A percentile compares a stretch with the other conserved stretches of the same genome.
Evolutionary conservation across 2,329 filamentous ascomycete genomes (phyloP).

Genomic region (Aspergillus tanneri): DNA sequence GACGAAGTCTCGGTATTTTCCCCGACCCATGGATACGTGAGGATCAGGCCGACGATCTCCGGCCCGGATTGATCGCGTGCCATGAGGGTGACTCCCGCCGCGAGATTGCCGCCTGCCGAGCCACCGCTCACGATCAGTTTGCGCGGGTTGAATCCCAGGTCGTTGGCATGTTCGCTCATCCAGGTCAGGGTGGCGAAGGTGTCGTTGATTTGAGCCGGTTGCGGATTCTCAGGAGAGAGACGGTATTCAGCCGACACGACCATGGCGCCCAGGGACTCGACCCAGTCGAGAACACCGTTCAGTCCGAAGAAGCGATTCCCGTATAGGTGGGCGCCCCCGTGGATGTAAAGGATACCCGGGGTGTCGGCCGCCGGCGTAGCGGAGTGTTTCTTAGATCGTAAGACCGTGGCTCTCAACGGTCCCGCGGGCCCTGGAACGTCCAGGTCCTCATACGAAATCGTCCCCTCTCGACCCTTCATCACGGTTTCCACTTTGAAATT

Average conservation of each 20-base stretch:
- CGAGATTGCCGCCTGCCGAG: slow-evolving; percentile 58
- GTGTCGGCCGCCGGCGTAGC: slow-evolving; percentile 2
- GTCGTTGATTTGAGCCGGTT: slow-evolving; percentile 65
- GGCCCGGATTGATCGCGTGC: slow-evolving; percentile 20
- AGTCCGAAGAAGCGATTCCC: slow-evolving; percentile 64
- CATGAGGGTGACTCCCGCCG: slow-evolving; percentile 21
- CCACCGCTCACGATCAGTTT: slow-evolving; percentile 63
- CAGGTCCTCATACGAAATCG: slow-evolving; percentile 8
- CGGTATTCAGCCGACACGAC: slow-evolving; percentile 67
- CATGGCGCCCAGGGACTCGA: slow-evolving; percentile 54
- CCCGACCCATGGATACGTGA: slow-evolving; percentile 21
- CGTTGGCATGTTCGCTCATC: slow-evolving; percentile 55
- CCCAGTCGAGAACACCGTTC: slow-evolving; percentile 55
- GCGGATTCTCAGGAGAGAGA: slow-evolving; percentile 64
- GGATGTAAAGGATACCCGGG: slow-evolving; percentile 64
- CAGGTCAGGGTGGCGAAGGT: slow-evolving; percentile 64
- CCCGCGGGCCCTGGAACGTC: slow-evolving; percentile 12
- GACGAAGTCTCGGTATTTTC: slow-evolving; percentile 13
- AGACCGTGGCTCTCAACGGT: slow-evolving; percentile 8
- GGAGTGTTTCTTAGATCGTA: slow-evolving; percentile 6
- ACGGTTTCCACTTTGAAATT: slow-evolving; percentile 3
- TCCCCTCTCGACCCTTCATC: slow-evolving; percentile 4
- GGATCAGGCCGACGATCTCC: slow-evolving; percentile 17
- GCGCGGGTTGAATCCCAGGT: slow-evolving; percentile 58
- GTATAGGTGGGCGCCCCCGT: slow-evolving; percentile 66